phyloP scores from a whole-genome alignment of 1,284 basidiomycete species.

The Rhodotorula sp. region DNA sequence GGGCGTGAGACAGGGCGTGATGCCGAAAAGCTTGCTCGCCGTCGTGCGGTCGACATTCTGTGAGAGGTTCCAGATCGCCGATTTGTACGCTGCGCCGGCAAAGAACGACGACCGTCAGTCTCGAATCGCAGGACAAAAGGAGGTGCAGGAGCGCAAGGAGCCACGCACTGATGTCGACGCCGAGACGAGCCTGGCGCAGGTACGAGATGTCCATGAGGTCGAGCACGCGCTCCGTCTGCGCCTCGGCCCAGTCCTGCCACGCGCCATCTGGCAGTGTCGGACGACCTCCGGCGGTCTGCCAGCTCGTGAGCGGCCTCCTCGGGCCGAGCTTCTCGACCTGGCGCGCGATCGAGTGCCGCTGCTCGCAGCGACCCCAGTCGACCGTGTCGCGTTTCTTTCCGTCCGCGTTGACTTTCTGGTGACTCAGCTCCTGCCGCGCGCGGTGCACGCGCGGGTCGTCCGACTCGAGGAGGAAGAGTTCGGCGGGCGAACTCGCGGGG shows the following conservation, averaged over 20 bases:
- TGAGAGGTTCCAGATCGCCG: constrained; percentile 89
- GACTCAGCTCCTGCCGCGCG: constrained; percentile 77
- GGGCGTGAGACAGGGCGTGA: constrained; percentile 74
- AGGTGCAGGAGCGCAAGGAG: neutral
- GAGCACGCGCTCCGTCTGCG: constrained; percentile 90
- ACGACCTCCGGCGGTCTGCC: constrained; percentile 90
- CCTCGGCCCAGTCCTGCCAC: constrained; percentile 89
- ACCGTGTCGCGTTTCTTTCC: constrained; percentile 58
- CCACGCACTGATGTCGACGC: constrained; percentile 69
- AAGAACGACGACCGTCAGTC: too few relatives aligned
- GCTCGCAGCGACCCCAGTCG: constrained; percentile 91
- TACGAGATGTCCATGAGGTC: constrained; percentile 90
- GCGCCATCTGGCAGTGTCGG: constrained; percentile 86
- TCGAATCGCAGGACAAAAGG: neutral
- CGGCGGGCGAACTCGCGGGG: constrained; percentile 83
- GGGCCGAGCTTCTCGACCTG: constrained; percentile 79
- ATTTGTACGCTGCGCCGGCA: constrained; percentile 26
- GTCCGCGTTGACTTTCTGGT: constrained; percentile 50
- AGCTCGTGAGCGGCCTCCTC: constrained; percentile 83
- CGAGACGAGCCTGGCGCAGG: constrained; percentile 75
- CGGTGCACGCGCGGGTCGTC: constrained; percentile 90
- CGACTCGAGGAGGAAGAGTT: constrained; percentile 84
- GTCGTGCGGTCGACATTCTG: constrained; percentile 71
- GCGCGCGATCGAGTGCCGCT: constrained; percentile 82
- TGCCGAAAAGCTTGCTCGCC: constrained; percentile 29